Evolutionary conservation across 495 filamentous ascomycete genomes (phyloP).

Genomic region (Xanthoparmelia taractica): DNA sequence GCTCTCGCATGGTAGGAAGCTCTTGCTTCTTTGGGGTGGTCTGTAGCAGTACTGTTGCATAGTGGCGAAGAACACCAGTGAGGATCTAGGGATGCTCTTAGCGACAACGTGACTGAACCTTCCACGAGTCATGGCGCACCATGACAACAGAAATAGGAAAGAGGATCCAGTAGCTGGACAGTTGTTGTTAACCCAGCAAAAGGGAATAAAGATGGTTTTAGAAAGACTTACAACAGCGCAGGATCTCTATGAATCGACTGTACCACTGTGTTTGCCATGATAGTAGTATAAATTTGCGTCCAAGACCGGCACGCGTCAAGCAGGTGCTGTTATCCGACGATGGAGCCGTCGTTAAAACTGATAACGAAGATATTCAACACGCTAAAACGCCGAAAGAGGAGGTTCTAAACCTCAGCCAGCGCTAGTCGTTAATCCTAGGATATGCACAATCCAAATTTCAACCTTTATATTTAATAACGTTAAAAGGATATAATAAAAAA

Average conservation of each 20-base stretch:
- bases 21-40: constrained; percentile 74
- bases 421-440: too few species aligned
- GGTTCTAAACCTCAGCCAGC: too few species aligned
- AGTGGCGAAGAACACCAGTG: constrained; percentile 92
- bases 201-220: not conserved
- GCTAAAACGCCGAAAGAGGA: too few species aligned
- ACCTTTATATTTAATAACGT: too few species aligned
- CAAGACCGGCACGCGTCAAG: not conserved
- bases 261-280: constrained; percentile 73
- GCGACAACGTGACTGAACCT: constrained; percentile 1
- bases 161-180: constrained; percentile 86
- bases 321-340: not conserved
- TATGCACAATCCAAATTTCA: too few species aligned
- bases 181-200: not conserved
- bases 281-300: constrained; percentile 22
- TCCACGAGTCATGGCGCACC: constrained; percentile 44
- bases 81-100: constrained; percentile 54
- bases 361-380: too few species aligned
- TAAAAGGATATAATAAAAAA: too few species aligned
- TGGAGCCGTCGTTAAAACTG: too few species aligned
- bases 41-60: constrained; percentile 84
- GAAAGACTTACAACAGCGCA: constrained; percentile 72
- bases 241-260: constrained; percentile 99
- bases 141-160: constrained; percentile 96
- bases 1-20: constrained; percentile 70